Base-by-base conservation (phyloP, 345 rosid genomes). In the Boechera retrofracta region DNA sequence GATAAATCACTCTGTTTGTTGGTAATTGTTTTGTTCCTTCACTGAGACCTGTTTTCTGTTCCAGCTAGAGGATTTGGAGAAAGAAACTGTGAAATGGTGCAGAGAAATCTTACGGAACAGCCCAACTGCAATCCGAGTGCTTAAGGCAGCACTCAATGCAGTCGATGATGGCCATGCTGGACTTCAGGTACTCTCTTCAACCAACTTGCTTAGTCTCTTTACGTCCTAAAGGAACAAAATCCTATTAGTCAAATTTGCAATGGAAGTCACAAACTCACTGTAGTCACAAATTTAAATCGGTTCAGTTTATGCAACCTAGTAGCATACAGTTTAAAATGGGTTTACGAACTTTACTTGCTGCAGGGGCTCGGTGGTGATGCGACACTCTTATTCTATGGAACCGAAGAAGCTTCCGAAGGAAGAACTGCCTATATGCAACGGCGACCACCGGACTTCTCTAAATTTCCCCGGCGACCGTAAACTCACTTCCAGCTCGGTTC, bases 121-220 rank as follows among this genome's bases (percentile, higher is more conserved):
- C 73, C 98, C 99, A 15, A 92, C 97, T 2, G 99, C 99, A 1
- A 83, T 92, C 71, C 86, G 98, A 58, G 90, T 94, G 51, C 93
- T 92, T 32, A 94, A 94, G 79, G 85, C 98, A 60, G 86, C 98
- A 74, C 90, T 92, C 32, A 94, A 90, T 84, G 97, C 98, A 28
- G 97, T 86, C 0, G 98, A 92, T 52, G 97, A 94, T 55, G 98
- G 97, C 31, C 97, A 92, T 57, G 94, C 98, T 1, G 95, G 97
- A 74, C 93, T 92, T 68, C 97, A 89, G 93, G 97, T 92, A 79
- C 29, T 33, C 61, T 8, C 21, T 63, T 4, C 52, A 3, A 49
- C 24, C 56, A n/a, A 48, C 67, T 49, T 64, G 36, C 64, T 42
- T 21, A 9, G 35, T 54, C 56, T 5, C 2, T 39, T 61, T 29